Conservation (phyloP, 352 stramenopile genomes). For the Phytophthora syringae region DNA sequence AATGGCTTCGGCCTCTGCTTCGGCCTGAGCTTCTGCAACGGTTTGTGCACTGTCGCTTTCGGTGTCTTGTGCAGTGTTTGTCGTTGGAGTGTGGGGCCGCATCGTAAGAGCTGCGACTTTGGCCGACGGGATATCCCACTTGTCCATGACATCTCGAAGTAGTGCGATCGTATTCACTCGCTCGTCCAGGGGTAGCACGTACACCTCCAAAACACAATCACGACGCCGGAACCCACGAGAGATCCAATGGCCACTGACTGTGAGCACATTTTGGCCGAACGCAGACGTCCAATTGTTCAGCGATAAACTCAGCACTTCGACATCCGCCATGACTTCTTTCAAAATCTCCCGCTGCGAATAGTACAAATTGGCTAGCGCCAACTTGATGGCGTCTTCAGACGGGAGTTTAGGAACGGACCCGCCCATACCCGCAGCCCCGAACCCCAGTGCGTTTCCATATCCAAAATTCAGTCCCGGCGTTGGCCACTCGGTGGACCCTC, state of each 20-base stretch:
- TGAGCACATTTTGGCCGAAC: constrained; percentile 83
- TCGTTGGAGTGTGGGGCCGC: constrained; percentile 45
- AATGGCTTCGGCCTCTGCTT: constrained; percentile 47
- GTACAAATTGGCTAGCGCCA: constrained; percentile 75
- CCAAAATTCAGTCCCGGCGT: constrained; percentile 32
- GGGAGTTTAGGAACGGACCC: constrained; percentile 47
- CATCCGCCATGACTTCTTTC: constrained; percentile 78
- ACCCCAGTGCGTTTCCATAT: constrained; percentile 23
- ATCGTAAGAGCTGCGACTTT: constrained; percentile 81
- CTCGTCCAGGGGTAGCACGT: constrained; percentile 78
- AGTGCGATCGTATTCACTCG: constrained; percentile 80
- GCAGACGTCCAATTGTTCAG: constrained; percentile 85
- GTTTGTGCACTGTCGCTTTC: constrained; percentile 35
- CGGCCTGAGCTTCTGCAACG: constrained; percentile 21
- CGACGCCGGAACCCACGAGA: constrained; percentile 73
- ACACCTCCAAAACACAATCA: constrained; percentile 81
- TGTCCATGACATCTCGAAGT: constrained; percentile 82
- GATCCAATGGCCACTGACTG: constrained; percentile 82
- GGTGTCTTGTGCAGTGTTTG: constrained; percentile 14
- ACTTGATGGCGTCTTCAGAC: constrained; percentile 73
- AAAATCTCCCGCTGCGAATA: constrained; percentile 84
- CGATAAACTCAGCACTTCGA: constrained; percentile 77
- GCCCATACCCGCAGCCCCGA: constrained; percentile 21
- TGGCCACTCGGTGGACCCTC: constrained; percentile 40
- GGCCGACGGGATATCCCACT: constrained; percentile 76